phyloP scores from a whole-genome alignment of 2,329 filamentous ascomycete species.

The Aspergillus sp. region DNA sequence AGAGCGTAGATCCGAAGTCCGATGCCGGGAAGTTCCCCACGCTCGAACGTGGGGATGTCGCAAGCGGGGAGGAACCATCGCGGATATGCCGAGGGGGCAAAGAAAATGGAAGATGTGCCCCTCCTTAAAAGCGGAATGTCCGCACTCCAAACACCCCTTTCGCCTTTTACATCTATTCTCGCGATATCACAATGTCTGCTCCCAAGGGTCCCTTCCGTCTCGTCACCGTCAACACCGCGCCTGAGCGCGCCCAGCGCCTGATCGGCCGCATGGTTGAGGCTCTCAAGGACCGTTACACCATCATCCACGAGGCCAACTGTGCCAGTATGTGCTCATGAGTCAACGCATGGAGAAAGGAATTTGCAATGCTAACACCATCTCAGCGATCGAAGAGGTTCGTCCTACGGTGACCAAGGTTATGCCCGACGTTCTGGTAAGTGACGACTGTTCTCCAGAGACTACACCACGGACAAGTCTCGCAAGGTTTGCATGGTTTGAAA shows the following conservation, averaged over 20 bases:
- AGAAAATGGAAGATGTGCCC: too few species aligned
- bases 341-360: not conserved
- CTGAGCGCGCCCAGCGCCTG: constrained; percentile 62
- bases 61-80: constrained; percentile 2
- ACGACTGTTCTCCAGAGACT: not conserved
- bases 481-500: constrained; percentile 42
- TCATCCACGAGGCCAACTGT: constrained; percentile 62
- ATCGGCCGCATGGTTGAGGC: constrained; percentile 62
- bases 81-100: constrained; percentile 1
- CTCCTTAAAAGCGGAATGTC: not conserved
- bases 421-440: constrained; percentile 55
- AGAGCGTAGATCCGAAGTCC: constrained; percentile 1
- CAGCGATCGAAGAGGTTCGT: constrained; percentile 55
- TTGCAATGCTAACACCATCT: not conserved
- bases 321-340: constrained; percentile 48
- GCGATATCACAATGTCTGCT: constrained; percentile 24
- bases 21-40: constrained; percentile 12
- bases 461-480: too few species aligned
- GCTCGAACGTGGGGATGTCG: constrained; percentile 17
- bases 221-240: constrained; percentile 67
- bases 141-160: not conserved
- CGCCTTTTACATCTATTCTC: not conserved
- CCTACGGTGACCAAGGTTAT: constrained; percentile 51
- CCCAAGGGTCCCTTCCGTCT: constrained; percentile 61
- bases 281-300: constrained; percentile 63